A percentile compares a stretch with the other conserved stretches of the same genome.
Evolutionary conservation across 2,329 filamentous ascomycete species (phyloP).

Genomic region (Trichoderma breve): DNA sequence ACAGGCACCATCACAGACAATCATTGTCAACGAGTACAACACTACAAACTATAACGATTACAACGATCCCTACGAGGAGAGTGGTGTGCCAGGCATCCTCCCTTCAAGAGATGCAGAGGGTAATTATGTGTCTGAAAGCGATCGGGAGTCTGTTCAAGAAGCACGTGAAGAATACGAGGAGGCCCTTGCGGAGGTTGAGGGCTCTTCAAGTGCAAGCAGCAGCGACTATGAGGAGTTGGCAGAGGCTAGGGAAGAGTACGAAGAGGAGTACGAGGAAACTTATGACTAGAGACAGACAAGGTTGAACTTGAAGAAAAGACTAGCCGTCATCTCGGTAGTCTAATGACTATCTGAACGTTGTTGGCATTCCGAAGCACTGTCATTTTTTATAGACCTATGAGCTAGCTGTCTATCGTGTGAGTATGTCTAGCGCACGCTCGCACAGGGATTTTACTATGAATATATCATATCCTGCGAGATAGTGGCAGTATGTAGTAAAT

Average conservation of each 20-base stretch:
- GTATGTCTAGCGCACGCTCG: background rate
- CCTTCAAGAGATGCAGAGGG: constrained; percentile 42
- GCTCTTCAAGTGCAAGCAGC: constrained; percentile 40
- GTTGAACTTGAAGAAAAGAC: background rate
- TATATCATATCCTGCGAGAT: background rate
- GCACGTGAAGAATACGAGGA: constrained; percentile 46
- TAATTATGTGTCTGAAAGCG: constrained; percentile 30
- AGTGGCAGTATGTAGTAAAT: background rate
- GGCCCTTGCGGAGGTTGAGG: constrained; percentile 38
- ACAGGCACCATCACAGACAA: constrained; percentile 15
- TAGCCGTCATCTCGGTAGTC: background rate
- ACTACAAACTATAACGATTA: background rate
- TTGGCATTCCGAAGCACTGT: background rate
- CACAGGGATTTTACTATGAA: background rate
- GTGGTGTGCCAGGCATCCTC: constrained; percentile 28
- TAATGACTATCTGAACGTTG: background rate
- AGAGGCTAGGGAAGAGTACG: constrained; percentile 36
- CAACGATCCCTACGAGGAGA: constrained; percentile 17
- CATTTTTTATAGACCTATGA: background rate
- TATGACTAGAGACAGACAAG: constrained; percentile 30
- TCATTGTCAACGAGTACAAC: constrained; percentile 11
- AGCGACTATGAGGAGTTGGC: constrained; percentile 53
- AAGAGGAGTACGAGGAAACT: constrained; percentile 47
- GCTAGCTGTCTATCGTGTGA: background rate
- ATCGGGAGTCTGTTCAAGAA: constrained; percentile 42